These are phyloP conservation scores for Globisporangium paroecandrum DNA, from an alignment of 352 stramenopile genomes.

Conservation along the genomic window DNA sequence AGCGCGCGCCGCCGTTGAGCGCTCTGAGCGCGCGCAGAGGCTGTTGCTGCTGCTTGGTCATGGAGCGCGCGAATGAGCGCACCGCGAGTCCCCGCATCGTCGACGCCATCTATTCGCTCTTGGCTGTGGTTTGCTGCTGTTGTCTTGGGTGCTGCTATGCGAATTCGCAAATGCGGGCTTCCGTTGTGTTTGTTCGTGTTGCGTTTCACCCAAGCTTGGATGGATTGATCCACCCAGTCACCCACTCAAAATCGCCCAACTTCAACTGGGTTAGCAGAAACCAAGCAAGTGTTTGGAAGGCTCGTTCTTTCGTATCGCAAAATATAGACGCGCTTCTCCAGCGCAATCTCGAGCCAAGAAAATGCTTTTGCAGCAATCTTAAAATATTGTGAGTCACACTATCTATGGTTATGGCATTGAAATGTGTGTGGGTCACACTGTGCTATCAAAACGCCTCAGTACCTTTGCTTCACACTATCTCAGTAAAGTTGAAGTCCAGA, in stretches of 20 bases:
- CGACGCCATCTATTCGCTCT: conserved; percentile 6
- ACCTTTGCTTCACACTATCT: not conserved
- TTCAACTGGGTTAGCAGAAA: not conserved
- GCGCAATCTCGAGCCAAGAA: not conserved
- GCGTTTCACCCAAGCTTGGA: not conserved
- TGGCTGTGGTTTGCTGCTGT: not conserved
- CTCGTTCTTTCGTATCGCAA: not conserved
- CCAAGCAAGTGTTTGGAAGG: not conserved
- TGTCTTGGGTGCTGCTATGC: not conserved
- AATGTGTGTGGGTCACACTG: not conserved
- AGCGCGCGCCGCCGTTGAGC: conserved; percentile 4
- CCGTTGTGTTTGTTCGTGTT: not conserved
- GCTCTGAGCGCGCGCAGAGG: not conserved
- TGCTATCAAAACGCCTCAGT: no score
- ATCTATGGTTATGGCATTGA: not conserved
- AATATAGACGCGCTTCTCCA: not conserved
- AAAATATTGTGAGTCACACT: not conserved
- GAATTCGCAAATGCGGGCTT: conserved; percentile 5
- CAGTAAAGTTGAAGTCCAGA: conserved; percentile 7
- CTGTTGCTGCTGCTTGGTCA: conserved; percentile 7
- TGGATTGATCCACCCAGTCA: conserved; percentile 5
- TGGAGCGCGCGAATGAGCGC: conserved; percentile 1
- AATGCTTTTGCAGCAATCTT: not conserved
- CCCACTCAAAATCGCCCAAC: conserved; percentile 1
- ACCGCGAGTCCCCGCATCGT: conserved; percentile 7